Base-by-base conservation (phyloP, 495 filamentous ascomycete species). In the Poronia punctata region DNA sequence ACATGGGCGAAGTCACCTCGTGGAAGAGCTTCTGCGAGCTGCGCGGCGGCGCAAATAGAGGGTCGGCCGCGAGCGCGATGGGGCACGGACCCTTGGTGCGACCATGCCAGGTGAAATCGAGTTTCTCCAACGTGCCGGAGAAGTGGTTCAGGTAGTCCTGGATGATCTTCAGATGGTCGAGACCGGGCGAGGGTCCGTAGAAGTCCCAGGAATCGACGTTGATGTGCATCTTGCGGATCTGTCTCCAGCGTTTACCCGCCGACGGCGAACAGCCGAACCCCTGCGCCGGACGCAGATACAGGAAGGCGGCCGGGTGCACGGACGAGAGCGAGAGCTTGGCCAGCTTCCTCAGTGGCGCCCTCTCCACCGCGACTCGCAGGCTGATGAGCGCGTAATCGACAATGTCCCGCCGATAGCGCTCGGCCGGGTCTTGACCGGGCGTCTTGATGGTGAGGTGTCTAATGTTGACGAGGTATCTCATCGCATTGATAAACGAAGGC, bases 311-410 rank as follows among this genome's bases (percentile, higher is more conserved):
- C 1, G 84, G 78, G 42, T 88, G 84, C 7, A 89, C 73, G 1
- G 73, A 70, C 6, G 72, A 66, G 11, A 89, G 64, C 3, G 80
- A 79, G 4, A 92, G 69, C 19, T 75, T 76, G 22, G 68, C 64
- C 1, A 90, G 70, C 24, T 61, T 64, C 27, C 45, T 66, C 22
- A 88, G 65, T 2, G 74, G 71, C 7, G 76, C 71, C 33, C 79
- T 75, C 56, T 88, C 84, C 9, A 88, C 59, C 1, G 84, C 79
- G 43, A 89, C 84, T 35, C 85, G 80, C 32, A 88, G 59, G 44
- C 80, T 85, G 47, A 88, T 85, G 24, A 89, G 72, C 3, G 85
- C 85, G 56, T 88, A 89, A 65, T 89, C 86, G 17, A 89, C 83
- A 21, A 78, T 75, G 59, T 76, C 78, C 35, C 85, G 75, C 10